Percentiles rank a stretch among this genome's conserved stretches.
Conservation (phyloP, 1,139 yeast genomes). For the Candida tunisiensis region DNA sequence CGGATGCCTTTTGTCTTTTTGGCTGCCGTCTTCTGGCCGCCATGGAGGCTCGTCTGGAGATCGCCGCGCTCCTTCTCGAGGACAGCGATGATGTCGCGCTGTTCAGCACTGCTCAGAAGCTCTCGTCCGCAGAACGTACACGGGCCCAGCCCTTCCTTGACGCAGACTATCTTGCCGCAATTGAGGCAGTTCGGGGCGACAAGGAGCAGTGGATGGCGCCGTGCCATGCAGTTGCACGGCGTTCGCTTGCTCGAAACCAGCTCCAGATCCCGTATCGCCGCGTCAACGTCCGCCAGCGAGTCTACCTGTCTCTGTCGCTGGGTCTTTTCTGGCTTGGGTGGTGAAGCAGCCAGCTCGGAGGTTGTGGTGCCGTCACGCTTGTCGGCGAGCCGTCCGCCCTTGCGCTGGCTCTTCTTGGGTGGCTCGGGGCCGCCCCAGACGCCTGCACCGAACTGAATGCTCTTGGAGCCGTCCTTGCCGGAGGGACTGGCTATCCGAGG, state of each 20-base stretch:
- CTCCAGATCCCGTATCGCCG: conserved; percentile 15
- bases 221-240: conserved; percentile 50
- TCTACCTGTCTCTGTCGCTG: conserved; percentile 11
- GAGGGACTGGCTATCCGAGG: too few species aligned
- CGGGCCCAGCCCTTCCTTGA: conserved; percentile 73
- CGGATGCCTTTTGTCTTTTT: conserved; percentile 5
- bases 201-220: conserved; percentile 74
- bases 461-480: too few species aligned
- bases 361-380: too few species aligned
- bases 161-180: conserved; percentile 90
- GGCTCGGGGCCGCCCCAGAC: too few species aligned
- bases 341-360: too few species aligned
- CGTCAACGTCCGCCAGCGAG: conserved; percentile 17
- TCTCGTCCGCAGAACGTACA: conserved; percentile 72
- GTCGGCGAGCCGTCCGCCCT: too few species aligned
- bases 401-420: too few species aligned
- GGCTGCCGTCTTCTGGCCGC: conserved; percentile 14
- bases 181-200: conserved; percentile 85
- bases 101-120: conserved; percentile 43
- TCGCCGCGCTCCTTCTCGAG: conserved; percentile 15
- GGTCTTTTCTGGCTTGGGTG: background rate
- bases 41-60: conserved; percentile 17
- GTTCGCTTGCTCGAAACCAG: conserved; percentile 13
- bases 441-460: too few species aligned
- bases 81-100: conserved; percentile 31